Percentiles rank a stretch among this genome's conserved stretches.
Conservation (phyloP, 805 yeast species). For the Kodamaea laetipori region DNA sequence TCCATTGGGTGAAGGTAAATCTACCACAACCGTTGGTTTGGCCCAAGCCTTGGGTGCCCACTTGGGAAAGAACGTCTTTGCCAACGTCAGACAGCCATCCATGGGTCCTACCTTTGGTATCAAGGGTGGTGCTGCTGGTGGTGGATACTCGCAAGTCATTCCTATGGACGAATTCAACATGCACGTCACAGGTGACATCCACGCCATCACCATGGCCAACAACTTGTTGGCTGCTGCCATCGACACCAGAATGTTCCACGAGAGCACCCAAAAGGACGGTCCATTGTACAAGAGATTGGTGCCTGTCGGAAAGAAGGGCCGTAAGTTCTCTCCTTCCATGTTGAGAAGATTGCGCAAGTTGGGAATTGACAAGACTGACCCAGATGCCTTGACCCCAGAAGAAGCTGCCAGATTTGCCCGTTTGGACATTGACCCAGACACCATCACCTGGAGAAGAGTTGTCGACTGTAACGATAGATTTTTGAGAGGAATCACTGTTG, state of each 20-base stretch:
- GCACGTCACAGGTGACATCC: constrained; percentile 86
- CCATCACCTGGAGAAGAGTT: constrained; percentile 81
- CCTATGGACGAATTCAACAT: constrained; percentile 89
- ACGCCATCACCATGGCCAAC: constrained; percentile 81
- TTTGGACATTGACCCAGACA: constrained; percentile 74
- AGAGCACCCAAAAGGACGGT: constrained; percentile 70
- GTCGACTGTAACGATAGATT: constrained; percentile 84
- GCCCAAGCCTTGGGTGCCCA: constrained; percentile 83
- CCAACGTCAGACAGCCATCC: constrained; percentile 84
- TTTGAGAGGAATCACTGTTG: constrained; percentile 74
- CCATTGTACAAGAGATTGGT: constrained; percentile 74
- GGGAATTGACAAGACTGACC: constrained; percentile 69
- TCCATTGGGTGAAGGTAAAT: constrained; percentile 84
- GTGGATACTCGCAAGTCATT: constrained; percentile 84
- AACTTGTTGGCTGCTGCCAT: constrained; percentile 82
- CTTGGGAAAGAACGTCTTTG: constrained; percentile 65
- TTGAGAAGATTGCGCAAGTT: constrained; percentile 64
- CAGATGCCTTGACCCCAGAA: constrained; percentile 70
- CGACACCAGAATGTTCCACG: constrained; percentile 86
- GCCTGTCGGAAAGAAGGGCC: constrained; percentile 69
- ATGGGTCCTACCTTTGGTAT: constrained; percentile 91
- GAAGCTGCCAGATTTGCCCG: constrained; percentile 66
- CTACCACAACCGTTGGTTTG: constrained; percentile 80
- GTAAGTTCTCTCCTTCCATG: constrained; percentile 71
- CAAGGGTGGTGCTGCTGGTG: constrained; percentile 91